These are phyloP conservation scores for Penicillium sp. DNA, from an alignment of 2,329 filamentous ascomycete genomes.

Conservation along the genomic window DNA sequence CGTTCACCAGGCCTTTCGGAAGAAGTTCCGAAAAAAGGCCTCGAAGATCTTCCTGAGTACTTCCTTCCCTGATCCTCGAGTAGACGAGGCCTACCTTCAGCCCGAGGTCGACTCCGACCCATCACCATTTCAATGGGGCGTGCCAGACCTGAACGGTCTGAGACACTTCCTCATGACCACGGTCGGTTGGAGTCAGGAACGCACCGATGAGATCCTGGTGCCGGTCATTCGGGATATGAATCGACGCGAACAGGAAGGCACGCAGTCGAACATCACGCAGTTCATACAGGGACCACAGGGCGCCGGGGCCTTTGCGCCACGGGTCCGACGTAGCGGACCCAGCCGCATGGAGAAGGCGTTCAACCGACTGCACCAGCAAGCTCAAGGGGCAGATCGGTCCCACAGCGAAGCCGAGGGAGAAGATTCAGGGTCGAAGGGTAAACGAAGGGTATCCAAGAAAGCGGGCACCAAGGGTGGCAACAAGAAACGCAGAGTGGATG, in stretches of 20 bases:
- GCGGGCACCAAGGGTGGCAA: slow-evolving; percentile 16
- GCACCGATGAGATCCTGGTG: slow-evolving; percentile 91
- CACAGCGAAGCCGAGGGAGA: slow-evolving; percentile 1
- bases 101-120: slow-evolving; percentile 79
- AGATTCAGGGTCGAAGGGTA: slow-evolving; percentile 3
- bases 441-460: slow-evolving; percentile 14
- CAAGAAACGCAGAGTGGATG: slow-evolving; percentile 24
- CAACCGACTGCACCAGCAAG: slow-evolving; percentile 58
- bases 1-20: slow-evolving; percentile 62
- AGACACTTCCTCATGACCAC: slow-evolving; percentile 82
- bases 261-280: slow-evolving; percentile 91
- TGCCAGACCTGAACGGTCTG: slow-evolving; percentile 83
- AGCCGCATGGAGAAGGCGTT: slow-evolving; percentile 76
- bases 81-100: slow-evolving; percentile 76
- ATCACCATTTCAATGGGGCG: slow-evolving; percentile 87
- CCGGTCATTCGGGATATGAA: slow-evolving; percentile 97
- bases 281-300: slow-evolving; percentile 68
- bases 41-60: slow-evolving; percentile 82
- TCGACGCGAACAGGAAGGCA: slow-evolving; percentile 77
- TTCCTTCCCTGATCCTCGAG: slow-evolving; percentile 70
- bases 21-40: slow-evolving; percentile 79
- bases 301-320: slow-evolving; percentile 64
- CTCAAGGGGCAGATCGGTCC: slow-evolving; percentile 29
- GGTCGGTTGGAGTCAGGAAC: slow-evolving; percentile 86
- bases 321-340: slow-evolving; percentile 57